Evolutionary conservation across 139 green algal genomes (phyloP).

Genomic region (Parachlorella kessleri): DNA sequence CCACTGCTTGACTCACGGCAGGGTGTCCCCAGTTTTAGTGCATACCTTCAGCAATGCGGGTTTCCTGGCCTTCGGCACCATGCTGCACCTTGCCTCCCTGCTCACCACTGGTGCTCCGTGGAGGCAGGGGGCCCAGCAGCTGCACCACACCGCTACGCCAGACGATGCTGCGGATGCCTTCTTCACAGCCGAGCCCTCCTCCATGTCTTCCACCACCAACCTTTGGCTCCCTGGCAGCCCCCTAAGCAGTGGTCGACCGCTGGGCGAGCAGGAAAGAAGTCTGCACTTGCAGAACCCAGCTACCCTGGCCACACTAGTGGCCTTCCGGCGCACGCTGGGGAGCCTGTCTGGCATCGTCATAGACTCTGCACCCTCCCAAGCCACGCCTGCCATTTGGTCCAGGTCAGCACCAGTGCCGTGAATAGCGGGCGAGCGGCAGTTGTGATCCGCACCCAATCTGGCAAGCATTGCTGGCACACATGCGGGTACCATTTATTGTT

Average conservation of each 20-base stretch:
- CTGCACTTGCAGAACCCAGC: constrained; percentile 5
- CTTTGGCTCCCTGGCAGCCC: not conserved
- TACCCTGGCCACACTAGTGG: not conserved
- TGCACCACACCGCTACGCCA: not conserved
- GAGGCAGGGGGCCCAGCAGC: not conserved
- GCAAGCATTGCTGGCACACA: no score
- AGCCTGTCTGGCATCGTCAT: constrained; percentile 43
- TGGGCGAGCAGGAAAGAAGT: not conserved
- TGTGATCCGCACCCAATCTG: no score
- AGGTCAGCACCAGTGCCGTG: no score
- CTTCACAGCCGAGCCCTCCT: not conserved
- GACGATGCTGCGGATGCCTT: not conserved
- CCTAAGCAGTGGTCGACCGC: not conserved
- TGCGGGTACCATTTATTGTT: no score
- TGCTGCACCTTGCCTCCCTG: constrained; percentile 36
- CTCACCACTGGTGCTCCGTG: no score
- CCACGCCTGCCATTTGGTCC: constrained; percentile 34
- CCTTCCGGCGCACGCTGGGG: constrained; percentile 7
- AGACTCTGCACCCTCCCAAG: constrained; percentile 42
- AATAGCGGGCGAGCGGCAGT: no score
- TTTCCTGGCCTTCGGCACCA: constrained; percentile 49
- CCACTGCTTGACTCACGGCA: not conserved
- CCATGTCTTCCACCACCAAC: not conserved
- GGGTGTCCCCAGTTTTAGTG: constrained; percentile 14
- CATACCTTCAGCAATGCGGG: constrained; percentile 50